Percentiles rank a stretch among this genome's conserved stretches.
phyloP scores from a whole-genome alignment of 1,284 basidiomycete species.

The Pseudozyma pruni region DNA sequence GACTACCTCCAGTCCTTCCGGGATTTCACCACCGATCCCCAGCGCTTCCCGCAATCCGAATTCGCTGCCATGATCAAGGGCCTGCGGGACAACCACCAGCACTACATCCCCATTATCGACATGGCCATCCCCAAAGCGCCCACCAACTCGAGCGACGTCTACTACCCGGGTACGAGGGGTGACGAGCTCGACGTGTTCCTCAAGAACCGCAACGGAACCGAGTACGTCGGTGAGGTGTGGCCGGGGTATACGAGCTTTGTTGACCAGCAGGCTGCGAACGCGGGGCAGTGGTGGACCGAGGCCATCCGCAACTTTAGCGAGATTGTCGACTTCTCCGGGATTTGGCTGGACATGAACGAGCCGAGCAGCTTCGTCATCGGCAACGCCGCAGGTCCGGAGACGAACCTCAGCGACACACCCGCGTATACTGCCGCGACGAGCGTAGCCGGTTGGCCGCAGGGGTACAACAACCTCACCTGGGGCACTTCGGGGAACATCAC shows the following conservation, averaged over 20 bases:
- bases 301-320: constrained; percentile 46
- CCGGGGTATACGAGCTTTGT: constrained; percentile 42
- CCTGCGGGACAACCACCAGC: constrained; percentile 71
- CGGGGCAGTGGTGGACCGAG: constrained; percentile 53
- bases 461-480: constrained; percentile 74
- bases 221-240: constrained; percentile 75
- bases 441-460: constrained; percentile 68
- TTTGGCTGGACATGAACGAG: constrained; percentile 63
- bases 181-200: constrained; percentile 53
- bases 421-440: constrained; percentile 44
- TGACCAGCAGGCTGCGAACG: constrained; percentile 42
- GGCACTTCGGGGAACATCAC: constrained; percentile 79
- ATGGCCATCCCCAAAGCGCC: constrained; percentile 65
- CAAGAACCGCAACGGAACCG: constrained; percentile 67
- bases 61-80: constrained; percentile 75
- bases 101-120: constrained; percentile 69
- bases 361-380: constrained; percentile 42
- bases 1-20: constrained; percentile 75
- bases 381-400: constrained; percentile 70
- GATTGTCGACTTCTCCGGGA: constrained; percentile 48
- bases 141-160: constrained; percentile 68
- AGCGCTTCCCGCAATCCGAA: constrained; percentile 74
- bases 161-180: constrained; percentile 48
- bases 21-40: constrained; percentile 78
- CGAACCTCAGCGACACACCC: constrained; percentile 63